phyloP scores from a whole-genome alignment of 257 asterid genomes.

The Misopates orontium region DNA sequence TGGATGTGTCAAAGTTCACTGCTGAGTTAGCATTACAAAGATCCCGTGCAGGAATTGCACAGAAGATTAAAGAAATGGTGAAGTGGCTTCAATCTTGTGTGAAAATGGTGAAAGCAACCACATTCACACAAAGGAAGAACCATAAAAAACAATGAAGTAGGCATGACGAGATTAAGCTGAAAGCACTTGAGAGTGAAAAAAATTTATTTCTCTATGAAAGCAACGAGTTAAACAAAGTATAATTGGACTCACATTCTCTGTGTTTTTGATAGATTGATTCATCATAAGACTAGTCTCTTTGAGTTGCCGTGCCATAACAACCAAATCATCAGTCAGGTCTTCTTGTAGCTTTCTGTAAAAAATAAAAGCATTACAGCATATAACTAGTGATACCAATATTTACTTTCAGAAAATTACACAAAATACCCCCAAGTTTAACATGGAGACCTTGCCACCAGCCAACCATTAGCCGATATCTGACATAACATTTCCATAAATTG shows the following conservation, averaged over 20 bases:
- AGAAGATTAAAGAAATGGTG: neutral
- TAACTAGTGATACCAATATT: neutral
- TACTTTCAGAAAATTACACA: neutral
- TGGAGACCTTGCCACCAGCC: neutral
- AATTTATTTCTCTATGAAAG: neutral
- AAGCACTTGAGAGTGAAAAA: neutral
- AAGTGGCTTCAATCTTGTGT: neutral
- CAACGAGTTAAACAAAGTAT: conserved; percentile 4
- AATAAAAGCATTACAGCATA: conserved; percentile 11
- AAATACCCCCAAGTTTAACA: neutral
- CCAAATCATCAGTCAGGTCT: conserved; percentile 92
- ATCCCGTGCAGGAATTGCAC: neutral
- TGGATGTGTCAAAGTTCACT: neutral
- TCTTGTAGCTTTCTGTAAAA: conserved; percentile 84
- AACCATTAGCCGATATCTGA: neutral
- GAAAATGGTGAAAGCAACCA: neutral
- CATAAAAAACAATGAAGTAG: too few relatives aligned
- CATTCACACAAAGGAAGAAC: conserved; percentile 1
- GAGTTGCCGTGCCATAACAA: conserved; percentile 77
- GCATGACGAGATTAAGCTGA: neutral
- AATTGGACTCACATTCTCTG: conserved; percentile 63
- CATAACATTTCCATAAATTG: neutral
- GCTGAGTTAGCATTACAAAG: neutral
- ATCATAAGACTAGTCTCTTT: conserved; percentile 85
- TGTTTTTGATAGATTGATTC: conserved; percentile 78